Conservation (phyloP, 164 flowering plant species). For the Paratinospora sagittata region DNA sequence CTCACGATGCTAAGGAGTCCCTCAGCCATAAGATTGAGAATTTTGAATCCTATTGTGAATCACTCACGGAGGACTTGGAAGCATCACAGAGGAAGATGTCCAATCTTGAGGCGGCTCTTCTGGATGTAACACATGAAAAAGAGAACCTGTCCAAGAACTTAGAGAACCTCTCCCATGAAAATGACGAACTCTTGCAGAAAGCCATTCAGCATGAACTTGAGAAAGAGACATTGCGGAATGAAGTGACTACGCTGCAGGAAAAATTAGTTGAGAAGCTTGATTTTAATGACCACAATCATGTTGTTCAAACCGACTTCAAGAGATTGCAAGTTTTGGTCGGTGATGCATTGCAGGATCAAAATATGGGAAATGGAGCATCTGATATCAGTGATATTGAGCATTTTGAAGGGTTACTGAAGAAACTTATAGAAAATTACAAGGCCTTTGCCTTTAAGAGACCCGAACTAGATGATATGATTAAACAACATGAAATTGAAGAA, state of each 20-base stretch:
- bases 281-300: constrained; percentile 28
- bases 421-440: constrained; percentile 49
- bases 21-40: constrained; percentile 53
- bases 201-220: constrained; percentile 37
- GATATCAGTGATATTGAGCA: constrained; percentile 26
- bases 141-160: constrained; percentile 45
- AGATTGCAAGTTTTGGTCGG: constrained; percentile 45
- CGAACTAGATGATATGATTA: constrained; percentile 14
- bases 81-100: constrained; percentile 40
- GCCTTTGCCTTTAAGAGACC: constrained; percentile 25
- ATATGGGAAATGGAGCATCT: constrained; percentile 23
- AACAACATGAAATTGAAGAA: constrained; percentile 15
- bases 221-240: constrained; percentile 37
- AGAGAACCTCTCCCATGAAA: constrained; percentile 37
- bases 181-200: constrained; percentile 36
- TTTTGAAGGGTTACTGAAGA: constrained; percentile 50
- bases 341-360: constrained; percentile 50
- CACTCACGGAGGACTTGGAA: constrained; percentile 52
- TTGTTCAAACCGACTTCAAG: constrained; percentile 38
- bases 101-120: constrained; percentile 44
- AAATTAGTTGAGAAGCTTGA: constrained; percentile 36
- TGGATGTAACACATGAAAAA: constrained; percentile 40
- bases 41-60: constrained; percentile 50
- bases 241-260: constrained; percentile 42
- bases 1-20: constrained; percentile 42